These are phyloP conservation scores for Hypericum androsaemum DNA, from an alignment of 345 rosid species.

Conservation along the genomic window DNA sequence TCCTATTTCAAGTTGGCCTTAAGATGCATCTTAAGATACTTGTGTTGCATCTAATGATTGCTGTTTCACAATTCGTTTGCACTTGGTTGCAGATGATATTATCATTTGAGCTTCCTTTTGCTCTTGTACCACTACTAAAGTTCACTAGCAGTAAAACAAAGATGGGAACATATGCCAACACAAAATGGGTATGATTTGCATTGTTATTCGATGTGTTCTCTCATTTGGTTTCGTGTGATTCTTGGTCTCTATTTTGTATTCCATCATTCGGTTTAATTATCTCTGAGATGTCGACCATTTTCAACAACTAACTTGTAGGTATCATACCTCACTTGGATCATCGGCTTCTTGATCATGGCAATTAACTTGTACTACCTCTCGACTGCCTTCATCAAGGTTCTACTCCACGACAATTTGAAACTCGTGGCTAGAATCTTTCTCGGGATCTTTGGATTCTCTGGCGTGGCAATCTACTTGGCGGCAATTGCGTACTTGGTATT, in stretches of 20 bases:
- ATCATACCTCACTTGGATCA: slow-evolving; percentile 64
- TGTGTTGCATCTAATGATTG: background rate
- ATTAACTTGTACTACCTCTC: slow-evolving; percentile 63
- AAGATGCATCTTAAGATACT: background rate
- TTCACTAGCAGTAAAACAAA: slow-evolving; percentile 81
- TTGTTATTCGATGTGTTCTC: background rate
- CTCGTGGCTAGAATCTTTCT: slow-evolving; percentile 32
- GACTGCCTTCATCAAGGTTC: slow-evolving; percentile 46
- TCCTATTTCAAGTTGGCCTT: no score
- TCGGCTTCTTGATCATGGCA: slow-evolving; percentile 65
- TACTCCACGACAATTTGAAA: slow-evolving; percentile 37
- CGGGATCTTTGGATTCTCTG: slow-evolving; percentile 56
- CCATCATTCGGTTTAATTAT: no score
- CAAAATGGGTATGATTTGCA: slow-evolving; percentile 33
- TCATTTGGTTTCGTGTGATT: no score
- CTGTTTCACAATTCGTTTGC: background rate
- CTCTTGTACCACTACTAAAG: slow-evolving; percentile 85
- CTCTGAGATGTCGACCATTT: background rate
- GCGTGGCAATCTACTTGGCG: slow-evolving; percentile 50
- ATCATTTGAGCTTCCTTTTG: slow-evolving; percentile 92
- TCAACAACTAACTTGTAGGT: slow-evolving; percentile 25
- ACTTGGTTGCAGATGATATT: slow-evolving; percentile 62
- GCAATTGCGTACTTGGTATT: slow-evolving; percentile 63
- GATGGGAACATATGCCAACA: slow-evolving; percentile 70
- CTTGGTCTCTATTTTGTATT: no score